Percentiles rank a stretch among this genome's conserved stretches.
phyloP scores from a whole-genome alignment of 2,329 filamentous ascomycete species.

The Pseudonectria foliicola region DNA sequence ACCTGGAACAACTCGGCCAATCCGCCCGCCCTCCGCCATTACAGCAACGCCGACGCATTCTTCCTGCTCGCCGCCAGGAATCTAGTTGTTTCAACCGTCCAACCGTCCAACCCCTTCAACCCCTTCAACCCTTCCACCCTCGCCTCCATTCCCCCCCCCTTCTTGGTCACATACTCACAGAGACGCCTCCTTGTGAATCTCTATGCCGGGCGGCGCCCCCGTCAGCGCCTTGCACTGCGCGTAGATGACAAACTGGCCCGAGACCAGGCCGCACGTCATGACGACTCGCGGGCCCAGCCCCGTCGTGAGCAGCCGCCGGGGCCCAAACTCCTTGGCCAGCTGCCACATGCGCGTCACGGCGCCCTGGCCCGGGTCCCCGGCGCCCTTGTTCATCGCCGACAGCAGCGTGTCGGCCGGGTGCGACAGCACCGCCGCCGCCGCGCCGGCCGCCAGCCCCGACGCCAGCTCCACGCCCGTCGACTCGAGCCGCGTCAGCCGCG shows the following conservation, averaged over 20 bases:
- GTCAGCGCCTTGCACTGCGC: slow-evolving; percentile 47
- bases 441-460: slow-evolving; percentile 80
- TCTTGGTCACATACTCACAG: no score
- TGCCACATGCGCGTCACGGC: slow-evolving; percentile 45
- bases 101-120: no score
- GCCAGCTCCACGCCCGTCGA: slow-evolving; percentile 80
- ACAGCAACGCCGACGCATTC: no score
- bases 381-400: slow-evolving; percentile 50
- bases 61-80: no score
- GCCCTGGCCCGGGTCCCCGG: slow-evolving; percentile 40
- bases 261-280: slow-evolving; percentile 47
- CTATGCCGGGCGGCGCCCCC: slow-evolving; percentile 42
- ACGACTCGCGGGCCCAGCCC: slow-evolving; percentile 44
- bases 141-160: background rate
- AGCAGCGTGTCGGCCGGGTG: slow-evolving; percentile 71
- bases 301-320: slow-evolving; percentile 37
- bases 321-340: slow-evolving; percentile 44
- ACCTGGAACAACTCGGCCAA: no score
- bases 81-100: no score
- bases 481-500: slow-evolving; percentile 58
- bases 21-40: no score
- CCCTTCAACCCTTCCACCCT: background rate
- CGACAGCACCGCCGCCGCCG: slow-evolving; percentile 80
- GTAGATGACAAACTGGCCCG: slow-evolving; percentile 49
- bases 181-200: slow-evolving; percentile 43